Percentiles rank a stretch among this genome's conserved stretches.
Evolutionary conservation across 2,329 filamentous ascomycete genomes (phyloP).

Genomic region (Ophiocordyceps australis): DNA sequence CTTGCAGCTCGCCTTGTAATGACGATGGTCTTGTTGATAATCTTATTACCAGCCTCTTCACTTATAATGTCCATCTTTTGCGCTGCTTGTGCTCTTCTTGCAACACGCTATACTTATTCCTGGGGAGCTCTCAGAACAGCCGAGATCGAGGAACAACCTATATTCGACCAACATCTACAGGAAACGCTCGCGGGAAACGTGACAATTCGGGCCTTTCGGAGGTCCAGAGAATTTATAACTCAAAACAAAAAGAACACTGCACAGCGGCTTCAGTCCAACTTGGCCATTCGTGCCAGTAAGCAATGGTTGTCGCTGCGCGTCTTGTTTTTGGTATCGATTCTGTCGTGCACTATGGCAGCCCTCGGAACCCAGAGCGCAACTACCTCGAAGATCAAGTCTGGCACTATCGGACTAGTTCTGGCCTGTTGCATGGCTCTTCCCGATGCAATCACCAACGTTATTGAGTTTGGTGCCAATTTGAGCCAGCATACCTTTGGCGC

Average conservation of each 20-base stretch:
- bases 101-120: neutral
- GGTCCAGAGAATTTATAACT: neutral
- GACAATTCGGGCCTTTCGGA: conserved; percentile 1
- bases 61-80: neutral
- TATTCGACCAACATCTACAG: neutral
- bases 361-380: neutral
- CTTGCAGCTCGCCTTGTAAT: neutral
- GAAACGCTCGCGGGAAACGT: conserved; percentile 1
- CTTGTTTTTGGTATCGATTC: neutral
- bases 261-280: neutral
- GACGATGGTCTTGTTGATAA: neutral
- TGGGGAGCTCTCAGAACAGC: neutral
- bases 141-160: neutral
- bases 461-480: no score
- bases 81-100: neutral
- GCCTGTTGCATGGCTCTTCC: neutral
- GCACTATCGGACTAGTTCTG: conserved; percentile 1
- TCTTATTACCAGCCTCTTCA: neutral
- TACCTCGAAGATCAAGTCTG: neutral
- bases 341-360: neutral
- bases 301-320: conserved; percentile 1
- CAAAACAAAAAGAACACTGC: neutral
- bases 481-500: neutral
- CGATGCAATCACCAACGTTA: no score
- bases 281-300: neutral